A percentile compares a stretch with the other conserved stretches of the same genome.
These are phyloP conservation scores for Tolypocladium endophyticum DNA, from an alignment of 2,329 filamentous ascomycete species.

Conservation along the genomic window DNA sequence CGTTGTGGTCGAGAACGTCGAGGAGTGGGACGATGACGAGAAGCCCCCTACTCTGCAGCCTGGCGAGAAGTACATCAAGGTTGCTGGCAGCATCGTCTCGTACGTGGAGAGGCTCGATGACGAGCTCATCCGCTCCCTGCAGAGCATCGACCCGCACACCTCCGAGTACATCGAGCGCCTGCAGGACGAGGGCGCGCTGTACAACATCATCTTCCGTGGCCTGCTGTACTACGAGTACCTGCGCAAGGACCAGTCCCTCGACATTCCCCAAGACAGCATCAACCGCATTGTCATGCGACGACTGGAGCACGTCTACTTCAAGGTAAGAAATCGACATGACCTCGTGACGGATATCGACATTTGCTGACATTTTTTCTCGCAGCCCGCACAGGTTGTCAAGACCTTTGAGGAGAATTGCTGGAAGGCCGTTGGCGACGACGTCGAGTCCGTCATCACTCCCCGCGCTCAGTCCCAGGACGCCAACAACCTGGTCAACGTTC, in stretches of 20 bases:
- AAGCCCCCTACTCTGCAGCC: slow-evolving; percentile 67
- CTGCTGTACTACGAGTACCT: slow-evolving; percentile 82
- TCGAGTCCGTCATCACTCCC: slow-evolving; percentile 75
- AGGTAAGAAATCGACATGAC: slow-evolving; percentile 39
- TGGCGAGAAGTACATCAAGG: slow-evolving; percentile 74
- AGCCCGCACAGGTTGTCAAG: slow-evolving; percentile 82
- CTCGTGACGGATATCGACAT: not conserved
- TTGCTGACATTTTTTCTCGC: slow-evolving; percentile 5
- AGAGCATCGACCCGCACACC: slow-evolving; percentile 95
- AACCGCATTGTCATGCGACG: slow-evolving; percentile 92
- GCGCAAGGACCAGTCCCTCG: slow-evolving; percentile 57
- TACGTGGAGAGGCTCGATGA: slow-evolving; percentile 93
- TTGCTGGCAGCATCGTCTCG: slow-evolving; percentile 89
- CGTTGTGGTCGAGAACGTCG: slow-evolving; percentile 80
- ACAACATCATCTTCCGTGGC: slow-evolving; percentile 83
- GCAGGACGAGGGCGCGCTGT: slow-evolving; percentile 80
- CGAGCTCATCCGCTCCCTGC: slow-evolving; percentile 92
- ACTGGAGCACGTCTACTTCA: slow-evolving; percentile 97
- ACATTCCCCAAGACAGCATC: slow-evolving; percentile 72
- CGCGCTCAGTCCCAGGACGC: slow-evolving; percentile 60
- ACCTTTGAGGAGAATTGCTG: slow-evolving; percentile 92
- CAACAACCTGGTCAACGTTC: slow-evolving; percentile 64
- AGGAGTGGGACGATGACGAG: slow-evolving; percentile 99
- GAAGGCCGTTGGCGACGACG: slow-evolving; percentile 60
- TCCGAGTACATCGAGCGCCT: slow-evolving; percentile 96